These are phyloP conservation scores for Alternaria arborescens DNA, from an alignment of 2,329 filamentous ascomycete genomes.

Conservation along the genomic window DNA sequence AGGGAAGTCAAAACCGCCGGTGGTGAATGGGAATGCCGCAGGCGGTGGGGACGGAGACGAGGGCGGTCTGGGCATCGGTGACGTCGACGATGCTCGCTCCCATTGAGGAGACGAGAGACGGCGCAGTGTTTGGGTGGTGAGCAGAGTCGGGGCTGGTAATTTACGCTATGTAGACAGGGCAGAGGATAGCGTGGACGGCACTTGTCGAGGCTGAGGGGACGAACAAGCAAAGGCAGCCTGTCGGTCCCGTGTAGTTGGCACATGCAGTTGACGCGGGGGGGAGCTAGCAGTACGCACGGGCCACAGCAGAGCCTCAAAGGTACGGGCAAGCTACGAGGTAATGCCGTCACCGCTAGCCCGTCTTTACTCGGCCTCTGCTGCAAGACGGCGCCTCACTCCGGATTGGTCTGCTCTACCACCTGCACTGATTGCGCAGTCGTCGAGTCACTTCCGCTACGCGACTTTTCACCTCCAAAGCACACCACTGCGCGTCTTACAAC, in stretches of 20 bases:
- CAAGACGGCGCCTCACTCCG: neutral
- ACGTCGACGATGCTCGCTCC: slow-evolving; percentile 31
- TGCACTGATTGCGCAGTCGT: neutral
- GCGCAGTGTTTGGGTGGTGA: neutral
- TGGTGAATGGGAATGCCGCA: slow-evolving; percentile 43
- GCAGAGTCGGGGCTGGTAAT: neutral
- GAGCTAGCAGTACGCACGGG: neutral
- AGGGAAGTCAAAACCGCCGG: slow-evolving; percentile 57
- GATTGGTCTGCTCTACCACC: neutral
- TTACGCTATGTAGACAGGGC: neutral
- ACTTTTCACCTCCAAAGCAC: neutral
- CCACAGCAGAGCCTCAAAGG: neutral
- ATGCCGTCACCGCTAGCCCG: slow-evolving; percentile 15
- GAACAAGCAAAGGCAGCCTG: neutral
- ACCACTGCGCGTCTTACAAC: neutral
- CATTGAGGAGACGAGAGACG: slow-evolving; percentile 15
- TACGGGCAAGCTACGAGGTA: slow-evolving; percentile 4
- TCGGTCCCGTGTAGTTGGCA: slow-evolving; percentile 3
- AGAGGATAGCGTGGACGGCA: neutral
- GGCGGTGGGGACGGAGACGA: slow-evolving; percentile 41
- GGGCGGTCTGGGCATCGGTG: slow-evolving; percentile 43
- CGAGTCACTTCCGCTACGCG: neutral
- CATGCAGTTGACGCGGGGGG: neutral
- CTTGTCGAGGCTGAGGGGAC: slow-evolving; percentile 3
- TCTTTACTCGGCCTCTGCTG: slow-evolving; percentile 1